These are phyloP conservation scores for Ramaria rubella DNA, from an alignment of 768 basidiomycete species.

Conservation along the genomic window DNA sequence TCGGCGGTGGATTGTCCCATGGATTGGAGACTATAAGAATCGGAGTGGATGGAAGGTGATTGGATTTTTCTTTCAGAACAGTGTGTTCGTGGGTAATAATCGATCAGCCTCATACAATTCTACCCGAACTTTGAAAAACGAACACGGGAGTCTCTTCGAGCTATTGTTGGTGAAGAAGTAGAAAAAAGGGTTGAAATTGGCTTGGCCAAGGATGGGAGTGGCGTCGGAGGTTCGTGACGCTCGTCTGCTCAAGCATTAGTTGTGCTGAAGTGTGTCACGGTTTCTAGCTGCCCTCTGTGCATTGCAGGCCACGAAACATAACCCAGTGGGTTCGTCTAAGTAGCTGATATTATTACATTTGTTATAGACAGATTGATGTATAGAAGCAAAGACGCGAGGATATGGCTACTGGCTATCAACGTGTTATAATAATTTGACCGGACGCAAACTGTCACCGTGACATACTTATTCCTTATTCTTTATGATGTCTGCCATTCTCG, in stretches of 20 bases:
- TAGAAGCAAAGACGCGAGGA: neutral
- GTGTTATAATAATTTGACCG: no score
- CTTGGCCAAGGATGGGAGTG: constrained; percentile 94
- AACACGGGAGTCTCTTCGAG: constrained; percentile 67
- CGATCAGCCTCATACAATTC: constrained; percentile 76
- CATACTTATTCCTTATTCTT: no score
- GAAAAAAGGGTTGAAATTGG: constrained; percentile 81
- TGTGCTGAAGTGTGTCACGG: neutral
- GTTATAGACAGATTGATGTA: neutral
- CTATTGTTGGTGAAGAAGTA: constrained; percentile 71
- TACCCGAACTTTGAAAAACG: constrained; percentile 81
- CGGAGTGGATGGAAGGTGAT: constrained; percentile 89
- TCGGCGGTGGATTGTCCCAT: constrained; percentile 36
- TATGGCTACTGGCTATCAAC: no score
- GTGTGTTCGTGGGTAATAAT: constrained; percentile 1
- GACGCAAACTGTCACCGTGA: no score
- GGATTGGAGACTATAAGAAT: constrained; percentile 57
- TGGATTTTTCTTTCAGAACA: constrained; percentile 1
- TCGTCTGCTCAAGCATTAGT: neutral
- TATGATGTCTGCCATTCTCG: no score
- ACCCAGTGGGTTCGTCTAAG: no score
- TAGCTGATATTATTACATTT: neutral
- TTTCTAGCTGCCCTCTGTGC: constrained; percentile 8
- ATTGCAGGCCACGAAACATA: constrained; percentile 9
- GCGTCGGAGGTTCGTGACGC: constrained; percentile 76